These are phyloP conservation scores for Fusarium sp. DNA, from an alignment of 2,329 filamentous ascomycete species.

Conservation along the genomic window DNA sequence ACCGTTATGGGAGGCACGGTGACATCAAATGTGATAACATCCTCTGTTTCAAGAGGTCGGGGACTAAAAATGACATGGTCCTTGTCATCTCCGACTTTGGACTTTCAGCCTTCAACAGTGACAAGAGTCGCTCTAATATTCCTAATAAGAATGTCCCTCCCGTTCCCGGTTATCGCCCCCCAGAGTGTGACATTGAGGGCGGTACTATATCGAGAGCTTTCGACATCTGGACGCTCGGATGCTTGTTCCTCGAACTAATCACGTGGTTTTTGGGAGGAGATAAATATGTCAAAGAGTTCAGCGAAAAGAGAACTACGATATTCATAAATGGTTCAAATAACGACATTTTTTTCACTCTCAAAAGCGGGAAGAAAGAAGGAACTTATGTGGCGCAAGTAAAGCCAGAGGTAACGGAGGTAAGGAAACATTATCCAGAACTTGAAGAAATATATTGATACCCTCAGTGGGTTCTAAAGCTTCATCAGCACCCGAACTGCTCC, in stretches of 20 bases:
- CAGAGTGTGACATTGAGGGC: constrained; percentile 14
- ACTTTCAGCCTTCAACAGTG: neutral
- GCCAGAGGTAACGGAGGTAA: constrained; percentile 12
- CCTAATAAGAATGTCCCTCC: constrained; percentile 4
- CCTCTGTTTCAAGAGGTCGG: constrained; percentile 7
- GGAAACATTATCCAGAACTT: neutral
- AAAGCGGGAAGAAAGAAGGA: neutral
- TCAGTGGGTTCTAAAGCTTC: constrained; percentile 9
- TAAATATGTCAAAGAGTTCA: neutral
- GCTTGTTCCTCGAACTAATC: constrained; percentile 20
- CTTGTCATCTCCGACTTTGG: constrained; percentile 24
- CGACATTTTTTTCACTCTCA: constrained; percentile 13
- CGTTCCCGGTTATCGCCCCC: constrained; percentile 9
- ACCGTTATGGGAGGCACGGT: constrained; percentile 2
- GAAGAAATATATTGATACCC: neutral
- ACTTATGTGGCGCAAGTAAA: constrained; percentile 11
- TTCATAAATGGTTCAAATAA: constrained; percentile 5
- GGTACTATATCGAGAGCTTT: constrained; percentile 13
- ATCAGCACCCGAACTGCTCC: neutral
- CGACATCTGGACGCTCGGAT: constrained; percentile 26
- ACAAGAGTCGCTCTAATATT: constrained; percentile 27
- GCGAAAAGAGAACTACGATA: fast-evolving
- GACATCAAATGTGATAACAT: constrained; percentile 28
- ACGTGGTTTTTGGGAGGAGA: constrained; percentile 22
- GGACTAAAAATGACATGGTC: neutral